phyloP scores from a whole-genome alignment of 2,329 filamentous ascomycete genomes.

The Pseudocercospora pini-densiflorae region DNA sequence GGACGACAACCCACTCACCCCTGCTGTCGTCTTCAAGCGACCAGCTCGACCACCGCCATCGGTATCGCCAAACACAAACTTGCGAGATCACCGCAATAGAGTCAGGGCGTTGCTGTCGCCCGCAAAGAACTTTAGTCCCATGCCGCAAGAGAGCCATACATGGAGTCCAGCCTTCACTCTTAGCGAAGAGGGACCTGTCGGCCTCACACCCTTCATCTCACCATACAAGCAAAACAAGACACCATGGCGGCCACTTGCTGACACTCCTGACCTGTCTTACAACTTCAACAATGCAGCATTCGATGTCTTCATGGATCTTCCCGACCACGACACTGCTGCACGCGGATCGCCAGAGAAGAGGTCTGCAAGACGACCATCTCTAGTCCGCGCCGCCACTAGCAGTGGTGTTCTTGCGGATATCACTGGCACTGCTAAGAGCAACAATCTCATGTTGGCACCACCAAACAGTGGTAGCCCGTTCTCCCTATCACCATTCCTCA shows the following conservation, averaged over 20 bases:
- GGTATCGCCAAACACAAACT: slow-evolving; percentile 89
- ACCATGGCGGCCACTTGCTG: slow-evolving; percentile 40
- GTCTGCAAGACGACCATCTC: slow-evolving; percentile 61
- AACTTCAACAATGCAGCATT: slow-evolving; percentile 47
- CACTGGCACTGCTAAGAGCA: slow-evolving; percentile 58
- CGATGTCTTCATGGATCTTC: slow-evolving; percentile 61
- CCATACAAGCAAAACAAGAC: slow-evolving; percentile 38
- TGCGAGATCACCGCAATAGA: slow-evolving; percentile 83
- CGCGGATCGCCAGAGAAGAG: slow-evolving; percentile 71
- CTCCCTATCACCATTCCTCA: slow-evolving; percentile 39
- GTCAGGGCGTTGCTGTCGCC: slow-evolving; percentile 83
- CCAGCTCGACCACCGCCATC: slow-evolving; percentile 70
- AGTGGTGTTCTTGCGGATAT: slow-evolving; percentile 66
- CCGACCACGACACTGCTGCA: slow-evolving; percentile 47
- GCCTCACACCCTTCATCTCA: slow-evolving; percentile 48
- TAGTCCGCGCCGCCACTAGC: slow-evolving; percentile 67
- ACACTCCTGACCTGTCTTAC: slow-evolving; percentile 34
- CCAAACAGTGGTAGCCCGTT: slow-evolving; percentile 33
- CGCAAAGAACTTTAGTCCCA: slow-evolving; percentile 58
- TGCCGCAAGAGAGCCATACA: slow-evolving; percentile 56
- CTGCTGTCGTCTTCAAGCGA: slow-evolving; percentile 78
- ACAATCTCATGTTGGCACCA: slow-evolving; percentile 43
- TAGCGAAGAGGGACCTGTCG: slow-evolving; percentile 64
- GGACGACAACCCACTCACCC: slow-evolving; percentile 69
- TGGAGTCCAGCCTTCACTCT: slow-evolving; percentile 72